Percentiles rank a stretch among this genome's conserved stretches.
phyloP scores from a whole-genome alignment of 2,329 filamentous ascomycete species.

The Juglanconis sp. region DNA sequence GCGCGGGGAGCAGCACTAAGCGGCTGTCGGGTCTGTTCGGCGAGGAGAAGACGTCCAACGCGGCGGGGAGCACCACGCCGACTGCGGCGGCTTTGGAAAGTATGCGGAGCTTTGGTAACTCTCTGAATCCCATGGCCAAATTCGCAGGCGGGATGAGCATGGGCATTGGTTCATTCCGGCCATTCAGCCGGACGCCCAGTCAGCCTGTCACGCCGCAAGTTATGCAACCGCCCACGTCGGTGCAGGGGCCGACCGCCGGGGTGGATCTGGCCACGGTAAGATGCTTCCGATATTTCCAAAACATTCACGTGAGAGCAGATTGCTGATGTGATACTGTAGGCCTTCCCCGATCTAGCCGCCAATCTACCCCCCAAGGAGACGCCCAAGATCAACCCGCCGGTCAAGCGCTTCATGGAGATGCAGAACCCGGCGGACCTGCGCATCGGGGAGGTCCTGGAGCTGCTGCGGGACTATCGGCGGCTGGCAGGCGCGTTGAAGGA shows the following conservation, averaged over 20 bases:
- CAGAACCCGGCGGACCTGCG: slow-evolving; percentile 67
- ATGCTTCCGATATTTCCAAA: background rate
- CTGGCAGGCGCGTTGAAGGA: slow-evolving; percentile 64
- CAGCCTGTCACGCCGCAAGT: slow-evolving; percentile 33
- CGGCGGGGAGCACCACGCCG: slow-evolving; percentile 25
- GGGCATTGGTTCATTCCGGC: slow-evolving; percentile 69
- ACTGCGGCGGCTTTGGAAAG: slow-evolving; percentile 52
- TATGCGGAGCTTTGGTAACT: slow-evolving; percentile 75
- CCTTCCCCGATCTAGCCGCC: slow-evolving; percentile 58
- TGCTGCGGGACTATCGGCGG: slow-evolving; percentile 72
- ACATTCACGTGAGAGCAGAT: background rate
- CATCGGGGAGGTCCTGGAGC: slow-evolving; percentile 68
- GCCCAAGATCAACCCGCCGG: slow-evolving; percentile 61
- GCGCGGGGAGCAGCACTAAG: slow-evolving; percentile 58
- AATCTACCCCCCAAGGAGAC: slow-evolving; percentile 52
- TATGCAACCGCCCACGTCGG: slow-evolving; percentile 29
- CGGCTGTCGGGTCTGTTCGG: slow-evolving; percentile 41
- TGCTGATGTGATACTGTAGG: slow-evolving; percentile 33
- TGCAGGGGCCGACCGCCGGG: slow-evolving; percentile 36
- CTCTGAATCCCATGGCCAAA: slow-evolving; percentile 78
- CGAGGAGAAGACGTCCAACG: slow-evolving; percentile 28
- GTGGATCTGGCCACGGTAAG: slow-evolving; percentile 58
- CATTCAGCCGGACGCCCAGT: slow-evolving; percentile 62
- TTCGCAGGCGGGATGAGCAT: slow-evolving; percentile 47
- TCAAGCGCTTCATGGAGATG: slow-evolving; percentile 70